Conservation (phyloP, 1,284 basidiomycete genomes). For the Tausonia pullulans region DNA sequence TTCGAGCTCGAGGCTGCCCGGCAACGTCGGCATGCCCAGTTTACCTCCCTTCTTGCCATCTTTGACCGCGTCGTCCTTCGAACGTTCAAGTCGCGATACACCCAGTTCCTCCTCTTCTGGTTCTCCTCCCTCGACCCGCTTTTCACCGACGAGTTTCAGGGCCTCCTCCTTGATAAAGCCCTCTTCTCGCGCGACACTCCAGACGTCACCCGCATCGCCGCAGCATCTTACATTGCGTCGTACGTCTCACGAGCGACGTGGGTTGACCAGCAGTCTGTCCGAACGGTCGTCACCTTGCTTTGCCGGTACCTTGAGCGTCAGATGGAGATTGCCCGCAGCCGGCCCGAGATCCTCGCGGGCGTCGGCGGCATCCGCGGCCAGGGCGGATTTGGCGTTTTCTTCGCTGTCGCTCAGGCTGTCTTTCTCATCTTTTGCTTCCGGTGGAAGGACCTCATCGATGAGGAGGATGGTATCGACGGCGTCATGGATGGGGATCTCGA, state of each 20-base stretch:
- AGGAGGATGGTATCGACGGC: constrained; percentile 37
- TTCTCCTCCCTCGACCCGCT: constrained; percentile 78
- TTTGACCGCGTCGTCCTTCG: constrained; percentile 88
- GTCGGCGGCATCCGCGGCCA: constrained; percentile 21
- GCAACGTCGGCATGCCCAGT: constrained; percentile 43
- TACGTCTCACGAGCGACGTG: constrained; percentile 86
- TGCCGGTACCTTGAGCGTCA: constrained; percentile 72
- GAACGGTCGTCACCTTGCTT: constrained; percentile 67
- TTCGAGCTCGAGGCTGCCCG: constrained; percentile 16
- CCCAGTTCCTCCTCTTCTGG: constrained; percentile 95
- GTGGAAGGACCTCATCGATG: constrained; percentile 72
- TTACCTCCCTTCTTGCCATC: constrained; percentile 77
- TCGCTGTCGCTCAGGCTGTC: constrained; percentile 83
- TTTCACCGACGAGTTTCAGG: constrained; percentile 86
- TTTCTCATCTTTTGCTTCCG: constrained; percentile 98
- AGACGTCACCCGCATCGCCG: constrained; percentile 69
- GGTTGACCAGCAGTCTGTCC: constrained; percentile 62
- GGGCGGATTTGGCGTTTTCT: constrained; percentile 50
- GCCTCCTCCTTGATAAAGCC: constrained; percentile 79
- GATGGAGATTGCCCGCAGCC: constrained; percentile 54
- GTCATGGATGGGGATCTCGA: constrained; percentile 41
- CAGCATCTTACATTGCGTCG: constrained; percentile 82
- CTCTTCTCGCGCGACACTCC: constrained; percentile 54
- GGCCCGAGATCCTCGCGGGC: constrained; percentile 15
- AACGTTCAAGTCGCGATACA: constrained; percentile 93